Conservation (phyloP, 805 yeast genomes). For the Hanseniaspora thailandica region DNA sequence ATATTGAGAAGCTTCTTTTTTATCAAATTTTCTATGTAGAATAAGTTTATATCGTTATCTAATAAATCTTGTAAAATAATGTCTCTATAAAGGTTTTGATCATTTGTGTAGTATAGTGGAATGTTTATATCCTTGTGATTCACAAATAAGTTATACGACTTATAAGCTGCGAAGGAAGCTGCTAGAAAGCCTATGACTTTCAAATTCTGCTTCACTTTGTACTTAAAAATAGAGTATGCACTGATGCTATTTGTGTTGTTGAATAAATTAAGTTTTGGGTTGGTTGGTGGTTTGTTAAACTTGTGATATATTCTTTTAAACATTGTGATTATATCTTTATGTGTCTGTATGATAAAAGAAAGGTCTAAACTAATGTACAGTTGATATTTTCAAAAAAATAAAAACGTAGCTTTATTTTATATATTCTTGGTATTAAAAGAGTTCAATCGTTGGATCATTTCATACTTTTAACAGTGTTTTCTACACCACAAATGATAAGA, state of each 20-base stretch:
- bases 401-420: too few species aligned
- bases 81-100: background rate
- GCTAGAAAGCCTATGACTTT: background rate
- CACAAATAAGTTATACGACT: background rate
- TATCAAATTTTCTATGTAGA: background rate
- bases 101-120: background rate
- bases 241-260: background rate
- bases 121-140: conserved; percentile 3
- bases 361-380: too few species aligned
- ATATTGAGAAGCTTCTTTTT: background rate
- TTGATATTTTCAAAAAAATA: too few species aligned
- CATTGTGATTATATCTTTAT: too few species aligned
- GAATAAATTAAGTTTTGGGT: background rate
- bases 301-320: background rate
- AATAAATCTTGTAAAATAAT: conserved; percentile 1
- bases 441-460: too few species aligned
- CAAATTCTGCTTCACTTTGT: background rate
- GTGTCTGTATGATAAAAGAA: too few species aligned
- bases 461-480: too few species aligned
- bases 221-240: background rate
- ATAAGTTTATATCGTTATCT: conserved; percentile 5
- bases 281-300: background rate
- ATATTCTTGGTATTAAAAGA: too few species aligned
- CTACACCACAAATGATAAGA: too few species aligned
- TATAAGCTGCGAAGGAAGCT: background rate